phyloP scores from a whole-genome alignment of 1,284 basidiomycete species.

The Cryptococcus neoformans region DNA sequence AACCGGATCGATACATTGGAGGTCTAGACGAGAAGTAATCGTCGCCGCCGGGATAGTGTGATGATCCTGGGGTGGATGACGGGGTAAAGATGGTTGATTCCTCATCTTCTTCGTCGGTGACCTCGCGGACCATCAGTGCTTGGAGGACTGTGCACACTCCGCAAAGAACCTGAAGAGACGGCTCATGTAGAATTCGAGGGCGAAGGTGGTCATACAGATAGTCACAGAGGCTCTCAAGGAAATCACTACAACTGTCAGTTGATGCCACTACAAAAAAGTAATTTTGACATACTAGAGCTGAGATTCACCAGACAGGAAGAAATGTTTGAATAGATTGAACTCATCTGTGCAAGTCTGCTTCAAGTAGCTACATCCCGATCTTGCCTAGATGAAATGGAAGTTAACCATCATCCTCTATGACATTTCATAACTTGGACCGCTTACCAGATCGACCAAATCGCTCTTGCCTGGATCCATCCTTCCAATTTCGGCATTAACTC shows the following conservation, averaged over 20 bases:
- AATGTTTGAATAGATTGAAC: slow-evolving; percentile 74
- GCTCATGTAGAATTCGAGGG: slow-evolving; percentile 88
- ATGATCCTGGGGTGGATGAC: slow-evolving; percentile 18
- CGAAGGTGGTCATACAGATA: slow-evolving; percentile 89
- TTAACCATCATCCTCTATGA: not conserved
- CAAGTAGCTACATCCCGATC: slow-evolving; percentile 82
- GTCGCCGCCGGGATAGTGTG: slow-evolving; percentile 4
- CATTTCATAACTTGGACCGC: slow-evolving; percentile 22
- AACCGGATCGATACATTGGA: slow-evolving; percentile 3
- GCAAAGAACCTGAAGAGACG: slow-evolving; percentile 76
- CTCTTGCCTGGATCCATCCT: slow-evolving; percentile 71
- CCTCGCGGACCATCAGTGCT: slow-evolving; percentile 85
- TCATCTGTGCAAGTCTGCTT: slow-evolving; percentile 86
- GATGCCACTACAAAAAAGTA: not conserved
- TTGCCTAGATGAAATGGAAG: slow-evolving; percentile 57
- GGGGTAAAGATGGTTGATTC: slow-evolving; percentile 25
- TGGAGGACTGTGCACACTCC: slow-evolving; percentile 91
- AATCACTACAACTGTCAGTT: slow-evolving; percentile 57
- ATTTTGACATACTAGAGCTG: slow-evolving; percentile 68
- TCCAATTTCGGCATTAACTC: slow-evolving; percentile 73
- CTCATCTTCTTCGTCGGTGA: slow-evolving; percentile 24
- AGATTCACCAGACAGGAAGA: slow-evolving; percentile 80
- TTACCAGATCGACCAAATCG: slow-evolving; percentile 79
- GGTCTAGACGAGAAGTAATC: slow-evolving; percentile 36
- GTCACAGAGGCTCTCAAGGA: slow-evolving; percentile 85